Evolutionary conservation across 1,284 basidiomycete genomes (phyloP).

Genomic region (Peniophora sp.): DNA sequence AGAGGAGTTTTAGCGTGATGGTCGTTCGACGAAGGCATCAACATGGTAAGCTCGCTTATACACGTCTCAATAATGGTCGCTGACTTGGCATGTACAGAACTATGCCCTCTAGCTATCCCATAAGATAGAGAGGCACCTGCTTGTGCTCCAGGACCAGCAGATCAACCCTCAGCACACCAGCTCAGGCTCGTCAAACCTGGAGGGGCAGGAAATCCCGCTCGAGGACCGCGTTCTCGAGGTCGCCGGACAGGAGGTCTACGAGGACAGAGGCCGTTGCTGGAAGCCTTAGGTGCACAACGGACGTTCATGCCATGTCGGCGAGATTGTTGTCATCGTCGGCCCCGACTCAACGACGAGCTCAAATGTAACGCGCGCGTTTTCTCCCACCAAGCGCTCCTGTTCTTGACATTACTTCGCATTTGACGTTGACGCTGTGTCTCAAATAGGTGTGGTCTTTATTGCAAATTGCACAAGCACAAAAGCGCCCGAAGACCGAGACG

Average conservation of each 20-base stretch:
- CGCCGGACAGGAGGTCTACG: conserved; percentile 35
- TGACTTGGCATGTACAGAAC: conserved; percentile 29
- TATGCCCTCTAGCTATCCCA: conserved; percentile 70
- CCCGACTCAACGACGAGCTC: conserved; percentile 71
- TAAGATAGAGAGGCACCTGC: conserved; percentile 67
- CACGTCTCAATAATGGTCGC: too few relatives aligned
- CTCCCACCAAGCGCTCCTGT: conserved; percentile 19
- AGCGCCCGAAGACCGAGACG: conserved; percentile 73
- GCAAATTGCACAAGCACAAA: conserved; percentile 61
- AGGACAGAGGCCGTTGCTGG: conserved; percentile 27
- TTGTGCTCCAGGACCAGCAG: conserved; percentile 22
- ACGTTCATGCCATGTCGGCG: conserved; percentile 29
- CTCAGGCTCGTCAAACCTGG: background rate
- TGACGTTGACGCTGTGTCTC: background rate
- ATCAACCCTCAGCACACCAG: background rate
- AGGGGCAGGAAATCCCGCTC: conserved; percentile 10
- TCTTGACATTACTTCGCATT: conserved; percentile 9
- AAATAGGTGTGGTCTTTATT: background rate
- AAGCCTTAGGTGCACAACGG: conserved; percentile 36
- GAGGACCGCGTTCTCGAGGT: conserved; percentile 31
- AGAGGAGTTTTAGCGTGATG: conserved; percentile 62
- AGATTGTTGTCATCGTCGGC: conserved; percentile 40
- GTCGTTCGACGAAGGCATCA: conserved; percentile 88
- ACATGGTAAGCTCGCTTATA: conserved; percentile 39
- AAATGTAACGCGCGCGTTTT: conserved; percentile 80